Evolutionary conservation across 2,329 filamentous ascomycete species (phyloP), one percentile per base, ranked within the genome.

Genomic region (Escovopsis sp.): DNA sequence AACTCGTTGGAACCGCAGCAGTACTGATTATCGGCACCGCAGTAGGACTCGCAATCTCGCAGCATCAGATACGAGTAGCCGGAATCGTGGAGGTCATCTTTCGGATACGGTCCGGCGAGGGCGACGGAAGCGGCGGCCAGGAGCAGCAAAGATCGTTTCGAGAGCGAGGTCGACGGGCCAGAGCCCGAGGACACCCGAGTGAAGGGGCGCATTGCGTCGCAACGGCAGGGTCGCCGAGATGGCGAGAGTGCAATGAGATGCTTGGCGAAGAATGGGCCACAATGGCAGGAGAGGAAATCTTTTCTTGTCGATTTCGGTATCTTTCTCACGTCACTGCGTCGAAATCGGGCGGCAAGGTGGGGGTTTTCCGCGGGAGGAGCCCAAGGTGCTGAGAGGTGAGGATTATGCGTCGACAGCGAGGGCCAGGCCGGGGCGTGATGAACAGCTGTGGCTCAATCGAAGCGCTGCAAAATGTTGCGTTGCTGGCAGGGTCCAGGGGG

Each of bases 1-100:
- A 59, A 52, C 52, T 73, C 57, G 41, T 61, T 62, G 41, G 57
- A 49, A 16, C 54, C 56, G 52, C 75, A 79, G 60, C 74, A 79
- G 57, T 68, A 69, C 54, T 72, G 65, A 50, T 69, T 69, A 41
- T 72, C 58, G 40, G 60, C 56, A 46, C 75, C 74, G 57, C 75
- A 79, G 57, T 68, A 68, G 31, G 65, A 55, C 37, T 57, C 62
- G 60, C 74, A 77, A 43, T 55, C 57, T 47, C 71, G 65, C 15
- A 57, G 60, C 60, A 67, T 61, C 34, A 76, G 64, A 47, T 64
- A 74, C 42, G 67, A 67, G 50, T 63, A 67, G 49, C 70, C 71
- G 27, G 49, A 44, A 51, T 67, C 66, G 51, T 68, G 65, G 27
- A 71, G 53, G 45, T 62, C 60, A 49, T 74, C 67, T 51, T 62